Conservation (phyloP, 345 rosid species). For the Mangifera indica region DNA sequence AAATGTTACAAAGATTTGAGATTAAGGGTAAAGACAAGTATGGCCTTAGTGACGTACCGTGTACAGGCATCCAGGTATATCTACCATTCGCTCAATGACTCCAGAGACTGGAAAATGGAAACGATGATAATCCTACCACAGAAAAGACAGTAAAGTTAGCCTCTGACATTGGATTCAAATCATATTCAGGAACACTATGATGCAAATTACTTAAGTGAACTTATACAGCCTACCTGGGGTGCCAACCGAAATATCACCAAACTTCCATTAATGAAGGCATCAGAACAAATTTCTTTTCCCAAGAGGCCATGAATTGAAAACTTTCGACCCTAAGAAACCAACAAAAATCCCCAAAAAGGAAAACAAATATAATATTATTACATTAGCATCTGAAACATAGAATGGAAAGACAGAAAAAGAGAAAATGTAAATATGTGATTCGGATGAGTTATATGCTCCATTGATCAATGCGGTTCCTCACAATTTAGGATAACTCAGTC, state of each 20-base stretch:
- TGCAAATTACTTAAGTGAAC: not conserved
- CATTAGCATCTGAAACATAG: not conserved
- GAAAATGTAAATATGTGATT: not conserved
- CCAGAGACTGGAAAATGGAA: constrained; percentile 90
- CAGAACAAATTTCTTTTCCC: constrained; percentile 56
- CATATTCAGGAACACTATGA: not conserved
- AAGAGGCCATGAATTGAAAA: constrained; percentile 86
- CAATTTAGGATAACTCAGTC: not conserved
- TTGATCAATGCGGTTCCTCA: not conserved
- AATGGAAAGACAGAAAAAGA: constrained; percentile 7
- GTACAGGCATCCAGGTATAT: constrained; percentile 75
- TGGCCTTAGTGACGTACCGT: constrained; percentile 48
- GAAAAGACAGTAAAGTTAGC: constrained; percentile 2
- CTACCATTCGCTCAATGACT: constrained; percentile 52
- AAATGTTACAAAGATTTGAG: too few species aligned
- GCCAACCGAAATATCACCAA: constrained; percentile 89
- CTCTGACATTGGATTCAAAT: not conserved
- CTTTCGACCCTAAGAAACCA: constrained; percentile 58
- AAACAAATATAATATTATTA: not conserved
- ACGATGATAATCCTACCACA: constrained; percentile 81
- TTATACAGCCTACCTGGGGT: constrained; percentile 60
- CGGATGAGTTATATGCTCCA: not conserved
- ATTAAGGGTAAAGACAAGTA: too few species aligned
- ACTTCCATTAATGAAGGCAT: constrained; percentile 61
- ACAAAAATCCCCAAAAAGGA: not conserved